Evolutionary conservation across 2,329 filamentous ascomycete species (phyloP).

Genomic region (Phaeosphaeria sp.): DNA sequence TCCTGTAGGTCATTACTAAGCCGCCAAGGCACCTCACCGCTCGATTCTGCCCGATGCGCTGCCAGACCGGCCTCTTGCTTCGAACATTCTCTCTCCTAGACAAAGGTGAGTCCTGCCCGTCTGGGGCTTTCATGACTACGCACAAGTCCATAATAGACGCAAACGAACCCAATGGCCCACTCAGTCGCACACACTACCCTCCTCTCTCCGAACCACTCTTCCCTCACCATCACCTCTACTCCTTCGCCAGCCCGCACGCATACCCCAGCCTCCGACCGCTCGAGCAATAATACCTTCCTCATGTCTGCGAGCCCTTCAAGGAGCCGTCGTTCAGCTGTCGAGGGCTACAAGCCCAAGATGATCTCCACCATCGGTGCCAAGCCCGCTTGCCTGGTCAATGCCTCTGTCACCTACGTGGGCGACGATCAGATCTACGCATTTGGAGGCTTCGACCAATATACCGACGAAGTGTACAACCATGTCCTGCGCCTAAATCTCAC

Average conservation of each 20-base stretch:
- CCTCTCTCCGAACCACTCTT: slow-evolving; percentile 23
- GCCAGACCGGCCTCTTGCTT: slow-evolving; percentile 19
- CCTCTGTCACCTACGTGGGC: slow-evolving; percentile 97
- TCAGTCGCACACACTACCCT: slow-evolving; percentile 25
- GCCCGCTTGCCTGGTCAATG: slow-evolving; percentile 95
- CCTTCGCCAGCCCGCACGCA: slow-evolving; percentile 53
- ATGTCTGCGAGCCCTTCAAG: slow-evolving; percentile 78
- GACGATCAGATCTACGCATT: slow-evolving; percentile 98
- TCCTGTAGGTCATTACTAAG: not conserved
- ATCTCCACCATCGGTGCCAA: slow-evolving; percentile 67
- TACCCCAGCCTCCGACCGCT: slow-evolving; percentile 57
- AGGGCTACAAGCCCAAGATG: slow-evolving; percentile 84
- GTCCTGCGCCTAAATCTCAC: slow-evolving; percentile 87
- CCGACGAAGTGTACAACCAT: slow-evolving; percentile 98
- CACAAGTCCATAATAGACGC: slow-evolving; percentile 13
- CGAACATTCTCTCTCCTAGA: slow-evolving; percentile 27
- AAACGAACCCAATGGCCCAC: slow-evolving; percentile 38
- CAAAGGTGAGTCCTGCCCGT: slow-evolving; percentile 26
- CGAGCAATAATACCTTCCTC: slow-evolving; percentile 82
- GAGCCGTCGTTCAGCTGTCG: slow-evolving; percentile 59
- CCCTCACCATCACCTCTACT: slow-evolving; percentile 39
- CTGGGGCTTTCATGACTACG: slow-evolving; percentile 20
- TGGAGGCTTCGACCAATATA: slow-evolving; percentile 98
- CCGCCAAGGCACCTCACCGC: slow-evolving; percentile 15
- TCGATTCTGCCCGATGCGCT: slow-evolving; percentile 14